These are phyloP conservation scores for Lactarius indigo DNA, from an alignment of 768 basidiomycete species.

Conservation along the genomic window DNA sequence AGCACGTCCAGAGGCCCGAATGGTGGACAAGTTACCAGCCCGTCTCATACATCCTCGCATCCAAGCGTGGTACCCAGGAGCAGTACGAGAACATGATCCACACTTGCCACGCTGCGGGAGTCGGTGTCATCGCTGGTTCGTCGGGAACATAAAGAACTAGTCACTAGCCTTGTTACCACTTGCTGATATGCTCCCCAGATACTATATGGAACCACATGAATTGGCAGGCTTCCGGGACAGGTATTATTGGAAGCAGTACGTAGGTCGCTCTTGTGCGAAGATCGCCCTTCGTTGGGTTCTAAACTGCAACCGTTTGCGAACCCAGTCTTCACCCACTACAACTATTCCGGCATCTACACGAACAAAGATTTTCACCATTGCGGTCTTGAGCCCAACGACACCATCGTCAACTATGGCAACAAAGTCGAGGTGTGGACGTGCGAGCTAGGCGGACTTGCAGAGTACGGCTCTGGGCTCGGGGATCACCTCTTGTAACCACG, in stretches of 20 bases:
- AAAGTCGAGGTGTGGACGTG: slow-evolving; percentile 47
- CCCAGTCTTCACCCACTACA: slow-evolving; percentile 47
- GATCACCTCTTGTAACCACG: not conserved
- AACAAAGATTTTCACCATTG: slow-evolving; percentile 61
- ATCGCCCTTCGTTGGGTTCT: not conserved
- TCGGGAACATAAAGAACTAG: not conserved
- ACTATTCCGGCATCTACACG: slow-evolving; percentile 32
- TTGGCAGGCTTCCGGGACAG: slow-evolving; percentile 41
- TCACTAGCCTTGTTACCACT: slow-evolving; percentile 32
- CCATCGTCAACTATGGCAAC: slow-evolving; percentile 54
- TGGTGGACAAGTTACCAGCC: slow-evolving; percentile 80
- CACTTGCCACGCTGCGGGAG: slow-evolving; percentile 39
- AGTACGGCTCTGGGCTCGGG: slow-evolving; percentile 32
- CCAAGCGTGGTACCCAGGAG: slow-evolving; percentile 57
- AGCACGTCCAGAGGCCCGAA: slow-evolving; percentile 53
- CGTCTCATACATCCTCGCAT: slow-evolving; percentile 61
- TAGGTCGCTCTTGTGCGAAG: not conserved
- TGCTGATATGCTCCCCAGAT: slow-evolving; percentile 29
- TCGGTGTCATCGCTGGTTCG: slow-evolving; percentile 39
- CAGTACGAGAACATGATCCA: slow-evolving; percentile 45
- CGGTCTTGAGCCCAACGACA: slow-evolving; percentile 49
- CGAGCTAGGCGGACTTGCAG: slow-evolving; percentile 38
- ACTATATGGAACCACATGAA: slow-evolving; percentile 70
- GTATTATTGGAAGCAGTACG: slow-evolving; percentile 19
- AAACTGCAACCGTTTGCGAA: not conserved